Percentiles rank a stretch among this genome's conserved stretches.
Conservation (phyloP, 352 stramenopile genomes). For the Lagenidium sp. region DNA sequence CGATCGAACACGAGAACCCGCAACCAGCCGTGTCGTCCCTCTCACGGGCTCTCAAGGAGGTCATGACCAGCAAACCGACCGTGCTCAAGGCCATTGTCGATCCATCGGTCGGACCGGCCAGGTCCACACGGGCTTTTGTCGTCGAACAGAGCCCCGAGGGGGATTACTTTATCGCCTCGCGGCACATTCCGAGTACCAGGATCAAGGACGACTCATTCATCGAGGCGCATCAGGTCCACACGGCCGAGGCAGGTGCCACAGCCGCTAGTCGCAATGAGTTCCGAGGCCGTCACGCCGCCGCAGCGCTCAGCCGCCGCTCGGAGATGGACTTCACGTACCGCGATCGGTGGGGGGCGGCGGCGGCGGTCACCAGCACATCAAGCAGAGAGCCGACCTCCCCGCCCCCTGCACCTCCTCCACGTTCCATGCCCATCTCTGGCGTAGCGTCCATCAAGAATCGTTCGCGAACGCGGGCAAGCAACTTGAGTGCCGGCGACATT, state of each 20-base stretch:
- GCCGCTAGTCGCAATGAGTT: background rate
- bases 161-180: constrained; percentile 14
- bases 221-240: background rate
- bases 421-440: no score
- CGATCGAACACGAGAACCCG: background rate
- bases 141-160: constrained; percentile 15
- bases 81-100: constrained; percentile 10
- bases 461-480: no score
- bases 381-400: no score
- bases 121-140: constrained; percentile 11
- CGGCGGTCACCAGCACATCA: no score
- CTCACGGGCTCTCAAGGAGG: constrained; percentile 17
- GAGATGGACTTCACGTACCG: constrained; percentile 14
- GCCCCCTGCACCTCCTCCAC: no score
- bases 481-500: no score
- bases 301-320: background rate
- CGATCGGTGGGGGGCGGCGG: background rate
- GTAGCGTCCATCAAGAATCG: no score
- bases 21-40: constrained; percentile 11
- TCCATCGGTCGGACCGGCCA: background rate
- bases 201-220: constrained; percentile 20
- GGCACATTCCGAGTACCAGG: constrained; percentile 3
- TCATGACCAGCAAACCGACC: constrained; percentile 11
- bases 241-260: background rate
- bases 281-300: background rate